These are phyloP conservation scores for Rutstroemia sp. DNA, from an alignment of 2,329 filamentous ascomycete genomes.

Conservation along the genomic window DNA sequence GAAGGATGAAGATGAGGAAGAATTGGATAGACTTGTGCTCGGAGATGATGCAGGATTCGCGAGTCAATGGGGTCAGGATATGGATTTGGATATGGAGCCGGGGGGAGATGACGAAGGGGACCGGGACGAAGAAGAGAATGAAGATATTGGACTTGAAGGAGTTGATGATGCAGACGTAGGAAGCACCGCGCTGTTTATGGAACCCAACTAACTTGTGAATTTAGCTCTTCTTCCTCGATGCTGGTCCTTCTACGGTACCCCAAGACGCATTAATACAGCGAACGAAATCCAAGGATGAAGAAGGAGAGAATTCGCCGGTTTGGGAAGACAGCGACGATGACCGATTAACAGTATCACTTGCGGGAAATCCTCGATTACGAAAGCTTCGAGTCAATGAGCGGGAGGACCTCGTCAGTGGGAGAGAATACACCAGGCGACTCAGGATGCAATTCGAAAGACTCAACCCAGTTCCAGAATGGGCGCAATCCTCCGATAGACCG, in stretches of 20 bases:
- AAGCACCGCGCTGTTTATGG: not conserved
- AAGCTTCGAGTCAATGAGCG: slow-evolving; percentile 75
- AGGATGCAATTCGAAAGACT: slow-evolving; percentile 65
- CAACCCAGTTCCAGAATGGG: slow-evolving; percentile 56
- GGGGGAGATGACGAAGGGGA: slow-evolving; percentile 18
- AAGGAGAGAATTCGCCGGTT: slow-evolving; percentile 45
- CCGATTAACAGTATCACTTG: slow-evolving; percentile 73
- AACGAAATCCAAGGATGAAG: slow-evolving; percentile 28
- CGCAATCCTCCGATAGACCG: slow-evolving; percentile 41
- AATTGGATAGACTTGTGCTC: slow-evolving; percentile 81
- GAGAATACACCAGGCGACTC: slow-evolving; percentile 75
- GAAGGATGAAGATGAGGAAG: slow-evolving; percentile 77
- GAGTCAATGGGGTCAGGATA: slow-evolving; percentile 58
- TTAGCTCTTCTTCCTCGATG: slow-evolving; percentile 33
- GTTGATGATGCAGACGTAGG: slow-evolving; percentile 62
- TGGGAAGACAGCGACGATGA: slow-evolving; percentile 99
- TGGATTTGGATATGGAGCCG: slow-evolving; percentile 27
- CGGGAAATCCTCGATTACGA: slow-evolving; percentile 64
- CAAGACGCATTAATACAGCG: slow-evolving; percentile 17
- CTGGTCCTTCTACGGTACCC: slow-evolving; percentile 25
- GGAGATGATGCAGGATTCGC: slow-evolving; percentile 81
- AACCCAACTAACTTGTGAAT: slow-evolving; percentile 9
- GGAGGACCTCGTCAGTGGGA: slow-evolving; percentile 80
- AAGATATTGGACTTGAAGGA: slow-evolving; percentile 49
- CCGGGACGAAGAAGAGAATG: slow-evolving; percentile 37